A percentile compares a stretch with the other conserved stretches of the same genome.
Conservation (phyloP, 2,329 filamentous ascomycete species). For the Periconia digitata region DNA sequence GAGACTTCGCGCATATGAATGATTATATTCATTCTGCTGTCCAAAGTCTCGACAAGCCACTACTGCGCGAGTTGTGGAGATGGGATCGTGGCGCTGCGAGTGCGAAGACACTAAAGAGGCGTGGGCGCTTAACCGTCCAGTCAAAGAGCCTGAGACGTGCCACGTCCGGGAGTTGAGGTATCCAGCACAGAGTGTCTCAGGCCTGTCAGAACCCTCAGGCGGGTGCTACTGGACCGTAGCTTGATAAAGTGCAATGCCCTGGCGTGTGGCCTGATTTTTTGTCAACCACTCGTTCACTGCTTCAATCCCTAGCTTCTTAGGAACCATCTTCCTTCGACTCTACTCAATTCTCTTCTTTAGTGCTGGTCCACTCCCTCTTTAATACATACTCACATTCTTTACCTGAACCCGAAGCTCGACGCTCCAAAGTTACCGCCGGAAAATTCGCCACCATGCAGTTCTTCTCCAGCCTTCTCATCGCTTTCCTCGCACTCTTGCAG, state of each 20-base stretch:
- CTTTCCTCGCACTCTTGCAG: conserved; percentile 29
- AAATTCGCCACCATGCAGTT: conserved; percentile 25
- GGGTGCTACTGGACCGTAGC: conserved; percentile 15
- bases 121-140: conserved; percentile 11
- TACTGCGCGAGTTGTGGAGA: background rate
- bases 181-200: conserved; percentile 34
- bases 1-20: background rate
- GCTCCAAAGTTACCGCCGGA: conserved; percentile 3
- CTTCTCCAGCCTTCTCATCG: conserved; percentile 26
- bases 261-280: conserved; percentile 35
- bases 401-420: conserved; percentile 1
- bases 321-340: conserved; percentile 16
- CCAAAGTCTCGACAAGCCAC: background rate
- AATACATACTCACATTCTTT: conserved; percentile 16
- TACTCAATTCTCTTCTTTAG: conserved; percentile 21
- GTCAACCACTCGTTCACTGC: conserved; percentile 8
- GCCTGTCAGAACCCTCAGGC: conserved; percentile 26
- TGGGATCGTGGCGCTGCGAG: conserved; percentile 1
- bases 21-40: background rate
- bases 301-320: conserved; percentile 14
- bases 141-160: conserved; percentile 12
- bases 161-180: conserved; percentile 17
- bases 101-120: conserved; percentile 1
- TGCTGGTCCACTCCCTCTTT: conserved; percentile 35
- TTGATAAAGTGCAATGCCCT: conserved; percentile 32